phyloP scores from a whole-genome alignment of 768 basidiomycete species.

The Lepiota venenata region DNA sequence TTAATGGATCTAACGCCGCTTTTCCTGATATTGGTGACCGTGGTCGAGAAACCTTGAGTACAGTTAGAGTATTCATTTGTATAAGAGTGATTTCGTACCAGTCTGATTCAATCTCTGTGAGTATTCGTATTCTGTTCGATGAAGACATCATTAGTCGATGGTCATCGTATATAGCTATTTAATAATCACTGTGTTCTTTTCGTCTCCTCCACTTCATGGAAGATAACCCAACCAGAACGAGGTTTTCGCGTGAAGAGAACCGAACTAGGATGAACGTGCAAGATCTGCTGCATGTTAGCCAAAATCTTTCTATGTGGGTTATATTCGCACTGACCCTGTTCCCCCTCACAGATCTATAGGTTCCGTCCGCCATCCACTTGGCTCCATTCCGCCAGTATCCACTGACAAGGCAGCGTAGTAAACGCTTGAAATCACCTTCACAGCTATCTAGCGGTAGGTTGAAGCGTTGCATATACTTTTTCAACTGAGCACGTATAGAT shows the following conservation, averaged over 20 bases:
- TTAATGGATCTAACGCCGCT: neutral
- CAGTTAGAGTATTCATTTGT: neutral
- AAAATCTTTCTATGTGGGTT: neutral
- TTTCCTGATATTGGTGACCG: slow-evolving; percentile 26
- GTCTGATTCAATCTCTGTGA: slow-evolving; percentile 94
- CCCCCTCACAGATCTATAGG: slow-evolving; percentile 85
- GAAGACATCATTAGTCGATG: slow-evolving; percentile 14
- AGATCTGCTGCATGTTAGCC: slow-evolving; percentile 41
- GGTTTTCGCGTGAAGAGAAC: slow-evolving; percentile 93
- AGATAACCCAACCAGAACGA: slow-evolving; percentile 89
- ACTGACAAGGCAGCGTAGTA: slow-evolving; percentile 86
- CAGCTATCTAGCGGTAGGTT: slow-evolving; percentile 81
- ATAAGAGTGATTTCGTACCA: slow-evolving; percentile 47
- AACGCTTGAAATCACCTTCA: slow-evolving; percentile 77
- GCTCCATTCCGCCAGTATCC: slow-evolving; percentile 96
- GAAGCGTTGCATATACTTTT: slow-evolving; percentile 93
- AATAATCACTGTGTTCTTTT: slow-evolving; percentile 77
- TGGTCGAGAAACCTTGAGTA: slow-evolving; percentile 30
- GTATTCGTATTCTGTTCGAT: slow-evolving; percentile 72
- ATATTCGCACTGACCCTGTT: slow-evolving; percentile 54
- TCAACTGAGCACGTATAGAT: slow-evolving; percentile 91
- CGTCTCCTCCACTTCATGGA: slow-evolving; percentile 95
- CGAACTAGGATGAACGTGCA: slow-evolving; percentile 92
- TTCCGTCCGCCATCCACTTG: slow-evolving; percentile 88
- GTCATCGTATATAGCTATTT: neutral